phyloP scores from a whole-genome alignment of 1,284 basidiomycete genomes.

The Trichosporon ovoides region DNA sequence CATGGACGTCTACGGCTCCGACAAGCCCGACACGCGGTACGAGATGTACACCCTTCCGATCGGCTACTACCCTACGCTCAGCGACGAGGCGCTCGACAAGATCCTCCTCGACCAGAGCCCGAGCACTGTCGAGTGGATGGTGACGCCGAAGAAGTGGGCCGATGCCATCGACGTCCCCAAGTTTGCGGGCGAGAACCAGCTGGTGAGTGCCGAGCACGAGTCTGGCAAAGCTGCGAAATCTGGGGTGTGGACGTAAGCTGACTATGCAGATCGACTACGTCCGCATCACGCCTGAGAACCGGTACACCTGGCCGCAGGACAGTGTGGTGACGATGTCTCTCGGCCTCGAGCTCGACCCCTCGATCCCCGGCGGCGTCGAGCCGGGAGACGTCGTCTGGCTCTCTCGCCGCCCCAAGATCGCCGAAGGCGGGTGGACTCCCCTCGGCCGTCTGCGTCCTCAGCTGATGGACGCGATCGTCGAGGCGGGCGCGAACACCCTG shows the following conservation, averaged over 20 bases:
- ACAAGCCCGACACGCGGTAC: slow-evolving; percentile 91
- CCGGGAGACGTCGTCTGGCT: slow-evolving; percentile 55
- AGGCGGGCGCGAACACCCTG: slow-evolving; percentile 56
- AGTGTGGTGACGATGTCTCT: slow-evolving; percentile 39
- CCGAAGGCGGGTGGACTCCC: slow-evolving; percentile 74
- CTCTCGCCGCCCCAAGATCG: slow-evolving; percentile 50
- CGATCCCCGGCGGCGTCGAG: slow-evolving; percentile 38
- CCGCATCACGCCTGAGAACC: slow-evolving; percentile 41
- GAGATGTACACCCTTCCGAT: slow-evolving; percentile 58
- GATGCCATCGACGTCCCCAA: slow-evolving; percentile 30
- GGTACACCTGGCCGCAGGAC: slow-evolving; percentile 38
- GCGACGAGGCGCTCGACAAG: slow-evolving; percentile 43
- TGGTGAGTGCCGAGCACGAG: slow-evolving; percentile 35
- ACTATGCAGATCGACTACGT: slow-evolving; percentile 39
- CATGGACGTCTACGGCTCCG: slow-evolving; percentile 85
- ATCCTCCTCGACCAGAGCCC: slow-evolving; percentile 43
- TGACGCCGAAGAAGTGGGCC: slow-evolving; percentile 38
- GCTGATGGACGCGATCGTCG: slow-evolving; percentile 60
- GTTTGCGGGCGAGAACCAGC: slow-evolving; percentile 32
- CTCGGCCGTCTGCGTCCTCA: slow-evolving; percentile 68
- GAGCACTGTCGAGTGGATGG: slow-evolving; percentile 47
- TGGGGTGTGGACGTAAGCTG: too few relatives aligned
- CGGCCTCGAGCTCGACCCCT: slow-evolving; percentile 32
- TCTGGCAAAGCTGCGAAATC: too few relatives aligned
- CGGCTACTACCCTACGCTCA: slow-evolving; percentile 46